Percentiles rank a stretch among this genome's conserved stretches.
These are phyloP conservation scores for Neonectria punicea DNA, from an alignment of 2,329 filamentous ascomycete genomes.

Conservation along the genomic window DNA sequence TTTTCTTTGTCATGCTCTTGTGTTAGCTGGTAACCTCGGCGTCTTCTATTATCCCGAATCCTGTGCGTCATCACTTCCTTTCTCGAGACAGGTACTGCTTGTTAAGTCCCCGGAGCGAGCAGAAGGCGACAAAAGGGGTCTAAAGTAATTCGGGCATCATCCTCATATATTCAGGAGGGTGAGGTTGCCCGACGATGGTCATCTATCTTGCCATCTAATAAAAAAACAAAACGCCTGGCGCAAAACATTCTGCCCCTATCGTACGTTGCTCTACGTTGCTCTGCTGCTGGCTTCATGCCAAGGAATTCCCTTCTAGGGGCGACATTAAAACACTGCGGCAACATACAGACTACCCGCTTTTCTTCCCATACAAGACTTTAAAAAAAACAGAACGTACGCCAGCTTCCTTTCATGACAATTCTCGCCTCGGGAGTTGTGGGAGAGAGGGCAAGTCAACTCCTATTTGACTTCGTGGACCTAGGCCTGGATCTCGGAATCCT, in stretches of 20 bases:
- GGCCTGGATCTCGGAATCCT: constrained; percentile 74
- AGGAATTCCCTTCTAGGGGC: neutral
- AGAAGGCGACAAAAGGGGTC: neutral
- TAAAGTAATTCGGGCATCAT: constrained; percentile 11
- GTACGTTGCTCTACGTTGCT: constrained; percentile 5
- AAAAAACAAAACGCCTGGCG: constrained; percentile 18
- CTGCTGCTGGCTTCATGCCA: neutral
- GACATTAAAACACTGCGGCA: constrained; percentile 10
- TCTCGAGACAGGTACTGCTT: neutral
- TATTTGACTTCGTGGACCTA: constrained; percentile 45
- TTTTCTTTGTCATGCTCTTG: constrained; percentile 28
- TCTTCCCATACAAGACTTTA: constrained; percentile 13
- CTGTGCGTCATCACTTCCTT: neutral
- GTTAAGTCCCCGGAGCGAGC: neutral
- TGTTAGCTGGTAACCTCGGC: constrained; percentile 36
- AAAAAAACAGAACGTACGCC: constrained; percentile 17
- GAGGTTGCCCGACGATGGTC: constrained; percentile 13
- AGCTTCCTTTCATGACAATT: constrained; percentile 6
- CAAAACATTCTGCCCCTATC: constrained; percentile 10
- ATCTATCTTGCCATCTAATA: constrained; percentile 22
- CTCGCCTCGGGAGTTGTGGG: neutral
- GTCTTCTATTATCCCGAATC: constrained; percentile 28
- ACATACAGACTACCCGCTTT: constrained; percentile 13
- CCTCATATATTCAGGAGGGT: constrained; percentile 23
- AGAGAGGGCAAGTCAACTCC: neutral